phyloP scores from a whole-genome alignment of 2,329 filamentous ascomycete species.

The Albifimbria verrucaria region DNA sequence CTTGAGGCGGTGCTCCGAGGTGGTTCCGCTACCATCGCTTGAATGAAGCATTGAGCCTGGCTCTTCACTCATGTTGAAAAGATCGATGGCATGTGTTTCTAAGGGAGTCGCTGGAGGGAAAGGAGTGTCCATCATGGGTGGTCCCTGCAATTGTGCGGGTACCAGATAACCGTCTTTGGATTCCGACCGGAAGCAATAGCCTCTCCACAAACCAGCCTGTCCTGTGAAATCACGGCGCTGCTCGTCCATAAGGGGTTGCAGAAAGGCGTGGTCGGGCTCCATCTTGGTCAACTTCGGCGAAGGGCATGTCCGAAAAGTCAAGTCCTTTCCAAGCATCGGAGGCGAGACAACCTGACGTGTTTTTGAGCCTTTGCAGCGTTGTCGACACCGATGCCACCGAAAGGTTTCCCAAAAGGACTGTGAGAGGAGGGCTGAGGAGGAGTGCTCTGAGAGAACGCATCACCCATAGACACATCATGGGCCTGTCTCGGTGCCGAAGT shows the following conservation, averaged over 20 bases:
- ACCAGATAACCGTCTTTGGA: slow-evolving; percentile 35
- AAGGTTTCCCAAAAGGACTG: slow-evolving; percentile 41
- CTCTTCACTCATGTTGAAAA: slow-evolving; percentile 37
- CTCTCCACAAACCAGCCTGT: slow-evolving; percentile 70
- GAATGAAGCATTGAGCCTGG: slow-evolving; percentile 25
- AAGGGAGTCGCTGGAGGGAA: slow-evolving; percentile 35
- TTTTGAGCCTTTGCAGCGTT: slow-evolving; percentile 34
- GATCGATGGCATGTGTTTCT: slow-evolving; percentile 39
- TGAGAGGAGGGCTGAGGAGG: slow-evolving; percentile 35
- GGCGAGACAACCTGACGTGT: slow-evolving; percentile 60
- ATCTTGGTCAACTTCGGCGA: slow-evolving; percentile 84
- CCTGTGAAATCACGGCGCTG: slow-evolving; percentile 54
- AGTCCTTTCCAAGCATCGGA: slow-evolving; percentile 82
- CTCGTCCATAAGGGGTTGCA: slow-evolving; percentile 43
- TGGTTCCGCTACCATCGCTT: slow-evolving; percentile 13
- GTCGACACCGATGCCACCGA: slow-evolving; percentile 38
- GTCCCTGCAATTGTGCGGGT: slow-evolving; percentile 40
- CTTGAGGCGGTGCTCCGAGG: slow-evolving; percentile 21
- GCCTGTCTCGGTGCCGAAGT: slow-evolving; percentile 14
- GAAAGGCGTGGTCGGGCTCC: slow-evolving; percentile 69
- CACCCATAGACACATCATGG: slow-evolving; percentile 15
- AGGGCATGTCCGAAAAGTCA: slow-evolving; percentile 75
- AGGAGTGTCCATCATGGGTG: slow-evolving; percentile 50
- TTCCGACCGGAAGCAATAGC: slow-evolving; percentile 56
- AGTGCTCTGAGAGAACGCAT: neutral